A percentile compares a stretch with the other conserved stretches of the same genome.
phyloP scores from a whole-genome alignment of 2,329 filamentous ascomycete genomes.

The Pseudopyrenochaeta lycopersici region DNA sequence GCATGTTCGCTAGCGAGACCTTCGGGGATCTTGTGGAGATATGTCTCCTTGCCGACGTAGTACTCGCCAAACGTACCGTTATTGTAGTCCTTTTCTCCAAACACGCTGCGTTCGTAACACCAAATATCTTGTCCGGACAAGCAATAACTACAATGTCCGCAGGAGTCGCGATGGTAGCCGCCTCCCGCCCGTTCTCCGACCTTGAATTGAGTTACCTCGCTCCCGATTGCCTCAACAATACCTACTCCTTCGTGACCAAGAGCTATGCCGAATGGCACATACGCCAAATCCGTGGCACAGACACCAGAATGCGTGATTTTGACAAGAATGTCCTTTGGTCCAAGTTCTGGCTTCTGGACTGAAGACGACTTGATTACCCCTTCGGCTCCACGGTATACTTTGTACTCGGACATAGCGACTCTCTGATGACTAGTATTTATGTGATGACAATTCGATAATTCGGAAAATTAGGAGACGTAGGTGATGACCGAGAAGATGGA shows the following conservation, averaged over 20 bases:
- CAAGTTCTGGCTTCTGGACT: constrained; percentile 13
- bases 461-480: neutral
- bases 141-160: constrained; percentile 43
- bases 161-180: constrained; percentile 51
- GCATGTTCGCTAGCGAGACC: constrained; percentile 21
- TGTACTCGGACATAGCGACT: constrained; percentile 11
- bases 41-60: constrained; percentile 26
- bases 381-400: constrained; percentile 21
- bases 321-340: constrained; percentile 26
- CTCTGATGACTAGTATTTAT: neutral
- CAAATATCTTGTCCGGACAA: constrained; percentile 40
- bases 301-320: constrained; percentile 30
- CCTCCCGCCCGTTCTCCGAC: constrained; percentile 46
- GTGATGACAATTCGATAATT: neutral
- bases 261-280: constrained; percentile 22
- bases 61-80: constrained; percentile 26
- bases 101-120: constrained; percentile 48
- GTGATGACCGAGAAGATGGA: neutral
- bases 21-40: constrained; percentile 30
- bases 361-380: constrained; percentile 16
- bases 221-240: constrained; percentile 45
- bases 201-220: constrained; percentile 25
- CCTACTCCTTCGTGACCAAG: constrained; percentile 56
- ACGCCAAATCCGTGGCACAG: constrained; percentile 23
- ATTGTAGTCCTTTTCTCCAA: constrained; percentile 39